Evolutionary conservation across 1,284 basidiomycete genomes (phyloP).

Genomic region (Apiotrichum montevideense): DNA sequence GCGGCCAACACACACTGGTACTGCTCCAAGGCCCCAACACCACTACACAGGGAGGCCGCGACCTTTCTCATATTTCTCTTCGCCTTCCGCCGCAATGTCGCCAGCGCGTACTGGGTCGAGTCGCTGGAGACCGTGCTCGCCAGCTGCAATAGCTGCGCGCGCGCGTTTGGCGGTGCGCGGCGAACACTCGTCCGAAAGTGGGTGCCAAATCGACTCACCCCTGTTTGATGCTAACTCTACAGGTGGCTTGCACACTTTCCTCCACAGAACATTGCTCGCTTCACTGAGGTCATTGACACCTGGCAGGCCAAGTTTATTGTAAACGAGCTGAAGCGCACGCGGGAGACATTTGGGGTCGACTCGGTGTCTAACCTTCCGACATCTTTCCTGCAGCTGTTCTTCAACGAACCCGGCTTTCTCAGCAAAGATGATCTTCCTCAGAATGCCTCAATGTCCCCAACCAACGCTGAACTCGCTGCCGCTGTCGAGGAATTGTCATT

Average conservation of each 20-base stretch:
- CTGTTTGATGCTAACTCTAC: background rate
- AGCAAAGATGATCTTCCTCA: conserved; percentile 39
- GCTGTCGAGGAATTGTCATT: conserved; percentile 47
- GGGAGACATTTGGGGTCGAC: conserved; percentile 12
- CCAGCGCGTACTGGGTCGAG: conserved; percentile 53
- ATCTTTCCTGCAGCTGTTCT: conserved; percentile 58
- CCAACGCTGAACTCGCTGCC: background rate
- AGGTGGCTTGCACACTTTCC: conserved; percentile 46
- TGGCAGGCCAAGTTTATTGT: conserved; percentile 54
- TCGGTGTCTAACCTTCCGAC: conserved; percentile 45
- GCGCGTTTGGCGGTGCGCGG: conserved; percentile 60
- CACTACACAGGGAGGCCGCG: conserved; percentile 50
- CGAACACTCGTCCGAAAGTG: conserved; percentile 47
- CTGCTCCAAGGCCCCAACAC: conserved; percentile 25
- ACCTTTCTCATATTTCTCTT: conserved; percentile 72
- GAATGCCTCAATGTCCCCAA: background rate
- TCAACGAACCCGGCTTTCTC: conserved; percentile 61
- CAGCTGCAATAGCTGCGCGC: conserved; percentile 62
- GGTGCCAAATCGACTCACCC: conserved; percentile 23
- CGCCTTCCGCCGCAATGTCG: conserved; percentile 58
- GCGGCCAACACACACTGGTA: conserved; percentile 31
- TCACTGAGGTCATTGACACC: conserved; percentile 60
- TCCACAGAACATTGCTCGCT: conserved; percentile 36
- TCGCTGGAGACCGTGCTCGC: conserved; percentile 56
- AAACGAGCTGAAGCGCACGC: conserved; percentile 12